These are phyloP conservation scores for Geotrichum phurueaensis DNA, from an alignment of 1,139 yeast genomes.

Conservation along the genomic window DNA sequence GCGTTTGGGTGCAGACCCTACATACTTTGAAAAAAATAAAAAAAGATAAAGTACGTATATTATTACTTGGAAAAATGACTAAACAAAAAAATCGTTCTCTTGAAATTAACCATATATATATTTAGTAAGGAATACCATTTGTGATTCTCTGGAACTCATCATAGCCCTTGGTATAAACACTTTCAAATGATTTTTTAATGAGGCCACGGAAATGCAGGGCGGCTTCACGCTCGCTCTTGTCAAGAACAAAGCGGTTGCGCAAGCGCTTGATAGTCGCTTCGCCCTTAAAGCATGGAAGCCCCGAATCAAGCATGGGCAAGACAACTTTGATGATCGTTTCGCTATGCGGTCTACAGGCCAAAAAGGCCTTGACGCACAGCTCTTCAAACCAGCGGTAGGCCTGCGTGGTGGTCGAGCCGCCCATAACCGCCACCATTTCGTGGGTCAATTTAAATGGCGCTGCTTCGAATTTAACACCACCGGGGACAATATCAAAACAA, in stretches of 20 bases:
- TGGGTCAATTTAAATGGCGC: constrained; percentile 95
- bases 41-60: not conserved
- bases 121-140: constrained; percentile 86
- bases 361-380: constrained; percentile 84
- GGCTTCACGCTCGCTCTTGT: constrained; percentile 79
- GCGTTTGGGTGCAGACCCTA: too few species aligned
- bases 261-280: constrained; percentile 73
- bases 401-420: constrained; percentile 78
- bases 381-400: constrained; percentile 94
- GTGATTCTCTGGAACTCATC: constrained; percentile 96
- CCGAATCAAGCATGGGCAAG: constrained; percentile 89
- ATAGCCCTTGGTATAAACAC: constrained; percentile 86
- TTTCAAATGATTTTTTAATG: constrained; percentile 77
- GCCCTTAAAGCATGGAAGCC: constrained; percentile 90
- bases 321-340: constrained; percentile 82
- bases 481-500: constrained; percentile 97
- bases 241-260: constrained; percentile 72
- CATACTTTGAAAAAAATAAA: not conserved
- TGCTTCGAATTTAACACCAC: constrained; percentile 95
- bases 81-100: not conserved
- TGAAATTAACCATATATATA: not conserved
- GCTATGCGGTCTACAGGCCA: constrained; percentile 85
- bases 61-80: not conserved
- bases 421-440: constrained; percentile 94
- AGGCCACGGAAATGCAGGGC: constrained; percentile 69